phyloP scores from a whole-genome alignment of 495 filamentous ascomycete genomes.

The Aspergillus sclerotiicarbonarius region DNA sequence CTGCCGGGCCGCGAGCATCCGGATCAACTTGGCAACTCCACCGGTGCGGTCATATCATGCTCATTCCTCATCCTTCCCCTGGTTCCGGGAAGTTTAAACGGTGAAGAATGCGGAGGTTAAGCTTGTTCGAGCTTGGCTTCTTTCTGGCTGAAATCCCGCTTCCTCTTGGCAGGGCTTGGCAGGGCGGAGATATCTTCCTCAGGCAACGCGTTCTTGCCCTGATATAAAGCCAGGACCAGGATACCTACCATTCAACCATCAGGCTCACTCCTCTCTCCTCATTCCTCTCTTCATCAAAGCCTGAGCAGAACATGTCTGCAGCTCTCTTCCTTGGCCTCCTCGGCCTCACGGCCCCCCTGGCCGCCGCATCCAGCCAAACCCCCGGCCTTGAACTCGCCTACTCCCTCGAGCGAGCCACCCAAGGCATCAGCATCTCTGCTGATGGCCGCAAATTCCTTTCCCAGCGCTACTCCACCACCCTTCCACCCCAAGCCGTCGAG shows the following conservation, averaged over 20 bases:
- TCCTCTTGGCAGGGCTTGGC: no score
- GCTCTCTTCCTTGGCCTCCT: not conserved
- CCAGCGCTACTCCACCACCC: slow-evolving; percentile 12
- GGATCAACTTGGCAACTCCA: no score
- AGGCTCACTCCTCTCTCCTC: not conserved
- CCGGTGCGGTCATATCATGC: no score
- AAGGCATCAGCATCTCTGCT: slow-evolving; percentile 14
- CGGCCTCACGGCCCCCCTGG: not conserved
- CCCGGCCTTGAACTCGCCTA: slow-evolving; percentile 10
- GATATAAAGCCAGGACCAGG: no score
- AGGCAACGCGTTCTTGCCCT: no score
- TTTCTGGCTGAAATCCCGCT: no score
- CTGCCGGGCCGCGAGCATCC: no score
- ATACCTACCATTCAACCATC: not conserved
- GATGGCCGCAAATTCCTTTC: slow-evolving; percentile 17
- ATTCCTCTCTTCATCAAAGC: not conserved
- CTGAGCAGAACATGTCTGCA: not conserved
- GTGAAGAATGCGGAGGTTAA: no score
- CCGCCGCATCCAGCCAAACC: not conserved
- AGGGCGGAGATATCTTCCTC: no score
- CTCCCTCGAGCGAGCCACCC: slow-evolving; percentile 12
- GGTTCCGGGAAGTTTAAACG: no score
- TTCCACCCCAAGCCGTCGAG: slow-evolving; percentile 10
- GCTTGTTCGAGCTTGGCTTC: no score
- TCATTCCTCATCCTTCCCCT: no score